A percentile compares a stretch with the other conserved stretches of the same genome.
phyloP scores from a whole-genome alignment of 176 grass and related monocot genomes.

The Pharus latifolius region DNA sequence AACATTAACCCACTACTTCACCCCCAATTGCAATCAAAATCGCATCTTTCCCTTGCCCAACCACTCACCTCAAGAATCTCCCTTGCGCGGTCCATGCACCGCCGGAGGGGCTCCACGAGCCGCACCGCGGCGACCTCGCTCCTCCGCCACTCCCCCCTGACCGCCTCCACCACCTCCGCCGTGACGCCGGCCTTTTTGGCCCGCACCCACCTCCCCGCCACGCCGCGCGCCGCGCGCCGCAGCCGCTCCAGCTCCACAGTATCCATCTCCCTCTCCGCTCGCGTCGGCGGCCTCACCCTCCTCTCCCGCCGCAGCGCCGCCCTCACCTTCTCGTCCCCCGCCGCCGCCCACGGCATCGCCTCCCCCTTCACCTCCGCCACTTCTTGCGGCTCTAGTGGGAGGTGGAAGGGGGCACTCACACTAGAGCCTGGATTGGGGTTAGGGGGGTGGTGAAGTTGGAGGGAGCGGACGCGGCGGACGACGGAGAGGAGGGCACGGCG shows the following conservation, averaged over 20 bases:
- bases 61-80: conserved; percentile 52
- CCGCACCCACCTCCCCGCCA: conserved; percentile 17
- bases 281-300: conserved; percentile 29
- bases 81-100: conserved; percentile 58
- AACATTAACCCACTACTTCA: no score
- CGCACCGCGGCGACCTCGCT: conserved; percentile 39
- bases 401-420: not conserved
- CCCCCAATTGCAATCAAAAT: no score
- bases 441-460: conserved; percentile 22
- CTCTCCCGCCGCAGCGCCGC: conserved; percentile 45
- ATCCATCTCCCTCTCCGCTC: conserved; percentile 31
- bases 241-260: conserved; percentile 27
- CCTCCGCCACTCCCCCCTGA: conserved; percentile 25
- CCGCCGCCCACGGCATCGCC: conserved; percentile 42
- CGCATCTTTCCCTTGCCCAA: no score
- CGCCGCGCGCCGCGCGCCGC: conserved; percentile 22
- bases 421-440: not conserved
- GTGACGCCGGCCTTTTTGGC: conserved; percentile 70
- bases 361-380: not conserved
- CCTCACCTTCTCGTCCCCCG: conserved; percentile 28
- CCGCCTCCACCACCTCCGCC: conserved; percentile 35
- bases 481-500: conserved; percentile 44
- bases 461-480: conserved; percentile 48
- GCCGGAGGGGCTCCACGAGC: conserved; percentile 51
- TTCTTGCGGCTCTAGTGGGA: conserved; percentile 6